Evolutionary conservation across 179 eudicot species (phyloP).

Genomic region (Corrigiola litoralis): DNA sequence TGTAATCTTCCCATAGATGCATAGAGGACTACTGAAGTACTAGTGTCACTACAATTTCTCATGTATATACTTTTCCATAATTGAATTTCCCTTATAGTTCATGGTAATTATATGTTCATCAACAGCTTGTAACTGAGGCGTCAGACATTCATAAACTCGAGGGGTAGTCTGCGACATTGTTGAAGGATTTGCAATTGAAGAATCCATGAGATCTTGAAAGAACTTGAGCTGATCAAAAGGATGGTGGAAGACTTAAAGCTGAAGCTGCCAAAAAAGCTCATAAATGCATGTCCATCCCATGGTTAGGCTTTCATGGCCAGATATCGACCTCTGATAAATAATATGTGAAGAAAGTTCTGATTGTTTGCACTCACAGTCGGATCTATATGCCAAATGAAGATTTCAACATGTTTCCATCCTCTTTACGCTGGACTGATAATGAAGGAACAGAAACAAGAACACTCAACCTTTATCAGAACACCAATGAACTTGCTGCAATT

Average conservation of each 20-base stretch:
- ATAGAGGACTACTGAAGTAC: no score
- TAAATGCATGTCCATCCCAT: constrained; percentile 6
- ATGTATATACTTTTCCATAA: background rate
- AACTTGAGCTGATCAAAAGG: constrained; percentile 31
- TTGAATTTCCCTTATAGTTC: background rate
- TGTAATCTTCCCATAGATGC: no score
- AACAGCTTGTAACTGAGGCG: constrained; percentile 18
- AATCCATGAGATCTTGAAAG: constrained; percentile 29
- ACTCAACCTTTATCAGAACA: constrained; percentile 31
- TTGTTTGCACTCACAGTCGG: background rate
- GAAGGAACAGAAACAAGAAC: constrained; percentile 35
- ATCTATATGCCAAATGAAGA: constrained; percentile 5
- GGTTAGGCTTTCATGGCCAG: background rate
- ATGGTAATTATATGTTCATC: background rate
- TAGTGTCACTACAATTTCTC: background rate
- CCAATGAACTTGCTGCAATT: constrained; percentile 34
- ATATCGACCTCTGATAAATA: constrained; percentile 14
- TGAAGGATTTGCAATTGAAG: constrained; percentile 31
- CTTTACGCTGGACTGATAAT: constrained; percentile 26
- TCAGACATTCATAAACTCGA: constrained; percentile 22
- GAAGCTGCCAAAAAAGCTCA: constrained; percentile 24
- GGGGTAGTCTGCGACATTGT: constrained; percentile 21
- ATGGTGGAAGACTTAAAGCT: constrained; percentile 34
- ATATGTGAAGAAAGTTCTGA: constrained; percentile 1
- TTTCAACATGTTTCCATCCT: constrained; percentile 9